Percentiles rank a stretch among this genome's conserved stretches.
Evolutionary conservation across 2,329 filamentous ascomycete species (phyloP).

Genomic region (Dactylonectria macrodidyma): DNA sequence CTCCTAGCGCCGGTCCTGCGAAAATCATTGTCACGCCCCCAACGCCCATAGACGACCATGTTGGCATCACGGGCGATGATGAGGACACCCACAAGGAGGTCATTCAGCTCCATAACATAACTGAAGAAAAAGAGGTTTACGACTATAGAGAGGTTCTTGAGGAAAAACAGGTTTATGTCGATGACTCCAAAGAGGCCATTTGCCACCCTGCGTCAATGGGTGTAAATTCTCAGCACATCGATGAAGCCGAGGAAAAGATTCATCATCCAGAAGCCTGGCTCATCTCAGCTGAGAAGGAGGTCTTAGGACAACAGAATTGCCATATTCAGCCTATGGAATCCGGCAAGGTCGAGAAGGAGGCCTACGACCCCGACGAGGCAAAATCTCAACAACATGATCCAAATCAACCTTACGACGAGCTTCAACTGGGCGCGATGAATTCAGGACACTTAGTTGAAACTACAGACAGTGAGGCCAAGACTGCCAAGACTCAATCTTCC

Average conservation of each 20-base stretch:
- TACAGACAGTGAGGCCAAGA: background rate
- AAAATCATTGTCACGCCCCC: conserved; percentile 39
- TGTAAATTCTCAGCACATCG: background rate
- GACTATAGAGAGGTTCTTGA: background rate
- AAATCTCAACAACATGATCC: background rate
- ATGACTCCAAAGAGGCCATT: conserved; percentile 33
- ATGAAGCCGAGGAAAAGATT: conserved; percentile 29
- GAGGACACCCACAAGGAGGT: conserved; percentile 35
- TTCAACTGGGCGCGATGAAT: background rate
- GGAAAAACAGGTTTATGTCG: conserved; percentile 17
- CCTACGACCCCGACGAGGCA: background rate
- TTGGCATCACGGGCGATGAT: background rate
- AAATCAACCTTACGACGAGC: background rate
- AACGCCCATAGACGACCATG: conserved; percentile 28
- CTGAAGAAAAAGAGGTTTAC: conserved; percentile 36
- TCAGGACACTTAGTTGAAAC: background rate
- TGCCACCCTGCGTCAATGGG: background rate
- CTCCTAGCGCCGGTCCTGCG: conserved; percentile 6
- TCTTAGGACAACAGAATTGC: background rate
- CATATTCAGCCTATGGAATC: background rate
- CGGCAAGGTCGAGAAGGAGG: conserved; percentile 17
- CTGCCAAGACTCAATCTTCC: background rate
- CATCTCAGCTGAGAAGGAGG: conserved; percentile 12
- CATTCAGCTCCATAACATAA: conserved; percentile 21
- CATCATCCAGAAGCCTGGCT: background rate